Evolutionary conservation across 805 yeast species (phyloP), one percentile per base, ranked within the genome.

Genomic region (Monosporozyma yasuniensis): DNA sequence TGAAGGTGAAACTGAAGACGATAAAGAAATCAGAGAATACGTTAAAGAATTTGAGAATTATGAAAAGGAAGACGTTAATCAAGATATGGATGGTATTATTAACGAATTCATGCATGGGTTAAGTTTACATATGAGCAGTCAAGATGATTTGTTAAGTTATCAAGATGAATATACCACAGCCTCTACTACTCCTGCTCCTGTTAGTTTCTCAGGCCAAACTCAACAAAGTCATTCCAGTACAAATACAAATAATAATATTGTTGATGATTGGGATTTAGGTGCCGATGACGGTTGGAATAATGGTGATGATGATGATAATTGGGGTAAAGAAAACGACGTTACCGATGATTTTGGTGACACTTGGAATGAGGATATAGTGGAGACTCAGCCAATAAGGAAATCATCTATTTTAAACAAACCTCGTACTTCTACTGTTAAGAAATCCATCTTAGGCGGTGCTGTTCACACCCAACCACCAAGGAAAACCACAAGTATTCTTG

Each of bases 51-150:
- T 47, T 14, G 49, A 41, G 14, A 12, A 4, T 8, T 44, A 23
- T 38, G 34, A 32, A 4, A 39, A 22, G 11, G 37, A 42, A 10
- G 46, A 48, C 19, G 30, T 28, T 1, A 21, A 25, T 14, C 21
- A 38, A 27, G 43, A 37, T 27, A 16, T 48, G 43, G 37, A 35
- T 27, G 18, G 6, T 9, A 22, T 44, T 8, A 37, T 48, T 23
- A 27, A 19, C 11, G 44, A 48, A 12, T 43, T 48, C n/a, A 48
- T 48, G 39, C 32, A 21, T 11, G 43, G 44, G 6, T 27, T 48
- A 22, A 38, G 47, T 18, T 22, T 48, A 21, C 22, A 38, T 32
- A 18, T 30, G 38, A 27, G n/a, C 4, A 42, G 38, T 39, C 18
- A 46, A 4, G 42, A 35, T 28, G 43, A 46, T 12, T n/a, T 46